Evolutionary conservation across 805 yeast species (phyloP).

Genomic region (Candida silvicultrix): DNA sequence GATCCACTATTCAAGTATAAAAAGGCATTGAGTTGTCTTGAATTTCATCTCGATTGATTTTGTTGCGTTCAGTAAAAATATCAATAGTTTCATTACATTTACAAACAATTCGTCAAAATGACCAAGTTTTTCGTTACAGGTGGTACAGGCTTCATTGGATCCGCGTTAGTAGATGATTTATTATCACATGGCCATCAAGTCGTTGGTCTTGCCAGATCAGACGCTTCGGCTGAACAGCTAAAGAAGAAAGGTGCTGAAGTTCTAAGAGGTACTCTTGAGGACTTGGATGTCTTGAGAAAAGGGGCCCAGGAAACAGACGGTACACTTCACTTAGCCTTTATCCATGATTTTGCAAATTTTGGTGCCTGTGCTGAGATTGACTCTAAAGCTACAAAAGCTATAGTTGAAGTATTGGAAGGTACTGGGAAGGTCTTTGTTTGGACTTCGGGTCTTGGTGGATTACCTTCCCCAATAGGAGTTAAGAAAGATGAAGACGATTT

Average conservation of each 20-base stretch:
- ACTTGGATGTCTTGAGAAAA: conserved; percentile 19
- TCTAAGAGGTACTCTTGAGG: conserved; percentile 23
- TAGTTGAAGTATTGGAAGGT: conserved; percentile 19
- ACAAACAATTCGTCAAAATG: not conserved
- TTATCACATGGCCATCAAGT: conserved; percentile 20
- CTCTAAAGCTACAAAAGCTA: conserved; percentile 10
- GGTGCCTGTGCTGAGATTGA: conserved; percentile 17
- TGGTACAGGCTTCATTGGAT: conserved; percentile 26
- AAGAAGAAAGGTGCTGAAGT: conserved; percentile 16
- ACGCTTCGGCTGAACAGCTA: conserved; percentile 20
- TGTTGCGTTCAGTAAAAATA: too few relatives aligned
- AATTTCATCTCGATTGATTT: too few relatives aligned
- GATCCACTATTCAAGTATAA: too few relatives aligned
- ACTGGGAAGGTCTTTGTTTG: conserved; percentile 21
- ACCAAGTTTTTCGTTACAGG: conserved; percentile 26
- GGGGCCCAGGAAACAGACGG: conserved; percentile 26
- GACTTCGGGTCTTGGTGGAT: conserved; percentile 16
- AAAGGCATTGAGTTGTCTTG: too few relatives aligned
- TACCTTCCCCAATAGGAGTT: not conserved
- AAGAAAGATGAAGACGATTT: not conserved
- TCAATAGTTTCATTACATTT: too few relatives aligned
- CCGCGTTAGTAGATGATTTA: conserved; percentile 13
- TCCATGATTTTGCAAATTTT: conserved; percentile 23
- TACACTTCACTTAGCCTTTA: conserved; percentile 27
- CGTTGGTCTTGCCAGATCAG: conserved; percentile 25